Percentiles rank a stretch among this genome's conserved stretches.
Evolutionary conservation across 2,329 filamentous ascomycete species (phyloP).

Genomic region (Aspergillus candidus): DNA sequence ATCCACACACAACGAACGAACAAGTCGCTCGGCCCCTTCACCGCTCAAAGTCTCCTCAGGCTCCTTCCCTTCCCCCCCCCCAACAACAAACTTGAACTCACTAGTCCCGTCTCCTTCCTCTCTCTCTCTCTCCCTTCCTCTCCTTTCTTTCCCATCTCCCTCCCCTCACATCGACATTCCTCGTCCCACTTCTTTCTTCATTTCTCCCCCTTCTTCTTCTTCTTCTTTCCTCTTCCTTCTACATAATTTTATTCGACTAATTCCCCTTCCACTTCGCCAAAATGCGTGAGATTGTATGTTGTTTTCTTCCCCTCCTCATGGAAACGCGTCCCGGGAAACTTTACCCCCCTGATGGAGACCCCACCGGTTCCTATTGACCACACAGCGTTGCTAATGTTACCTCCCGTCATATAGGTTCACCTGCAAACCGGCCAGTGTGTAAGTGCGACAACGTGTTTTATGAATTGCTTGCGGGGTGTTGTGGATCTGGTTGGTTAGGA

Average conservation of each 20-base stretch:
- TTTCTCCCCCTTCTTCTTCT: constrained; percentile 8
- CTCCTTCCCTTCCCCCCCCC: constrained; percentile 19
- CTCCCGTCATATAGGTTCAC: constrained; percentile 73
- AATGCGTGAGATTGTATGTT: constrained; percentile 70
- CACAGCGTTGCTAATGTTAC: constrained; percentile 22
- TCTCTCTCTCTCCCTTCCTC: constrained; percentile 14
- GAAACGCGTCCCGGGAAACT: constrained; percentile 32
- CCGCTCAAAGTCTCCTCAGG: constrained; percentile 21
- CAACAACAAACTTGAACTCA: constrained; percentile 8
- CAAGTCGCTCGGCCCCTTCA: constrained; percentile 12
- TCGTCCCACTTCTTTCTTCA: constrained; percentile 9
- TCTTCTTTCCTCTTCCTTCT: constrained; percentile 12
- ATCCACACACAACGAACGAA: constrained; percentile 18
- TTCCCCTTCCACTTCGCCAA: constrained; percentile 37
- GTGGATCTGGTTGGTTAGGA: constrained; percentile 7
- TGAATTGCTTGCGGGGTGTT: constrained; percentile 3
- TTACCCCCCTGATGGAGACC: constrained; percentile 28
- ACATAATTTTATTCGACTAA: constrained; percentile 5
- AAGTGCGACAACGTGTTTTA: constrained; percentile 40
- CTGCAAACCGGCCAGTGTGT: constrained; percentile 99
- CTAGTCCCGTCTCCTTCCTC: constrained; percentile 20
- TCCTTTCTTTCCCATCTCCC: constrained; percentile 19
- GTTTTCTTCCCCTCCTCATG: constrained; percentile 8
- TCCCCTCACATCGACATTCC: constrained; percentile 11
- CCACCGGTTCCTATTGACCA: constrained; percentile 23